Base-by-base conservation (phyloP, 805 yeast genomes). In the Starmerella bombi region DNA sequence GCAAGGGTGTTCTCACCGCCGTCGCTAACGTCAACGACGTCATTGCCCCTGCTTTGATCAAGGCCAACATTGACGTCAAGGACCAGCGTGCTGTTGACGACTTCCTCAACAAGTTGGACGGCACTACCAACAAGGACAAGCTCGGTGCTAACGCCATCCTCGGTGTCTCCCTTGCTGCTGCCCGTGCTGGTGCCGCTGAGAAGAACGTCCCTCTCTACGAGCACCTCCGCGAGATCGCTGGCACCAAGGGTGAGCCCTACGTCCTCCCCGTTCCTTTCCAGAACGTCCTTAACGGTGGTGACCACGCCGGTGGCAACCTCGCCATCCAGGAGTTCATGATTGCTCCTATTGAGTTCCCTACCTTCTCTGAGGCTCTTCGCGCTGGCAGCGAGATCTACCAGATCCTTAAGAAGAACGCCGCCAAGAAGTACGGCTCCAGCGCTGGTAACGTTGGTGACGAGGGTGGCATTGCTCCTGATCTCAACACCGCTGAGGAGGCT, bases 361-460 rank as follows among this genome's bases (percentile, higher is more conserved):
- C 88, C 48, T 91, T 88, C 79, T 63, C 93, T 52, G 97, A 88
- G 71, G 97, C 94, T 58, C 69, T 91, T 67, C 83, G 95, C 75
- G 81, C 83, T 54, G 97, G 97, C 66, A 66, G 94, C 50, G 98
- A 88, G 75, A 95, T 86, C 57, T 88, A 88, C 91, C 97, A 88
- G 78, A 72, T 74, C 71, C 77, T 88, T 68, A 91, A 91, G 75
- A 68, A 86, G 53, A 71, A 81, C 60, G 80, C 97, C 67, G 82
- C 83, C 77, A 79, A 83, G 78, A 74, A 71, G 66, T 91, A 88
- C 80, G 98, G 98, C 64, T 80, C 83, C 63, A 79, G 93, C 50
- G 98, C 98, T 60, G 97, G 95, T 71, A 88, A 88, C 73, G 98
- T 88, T 64, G 98, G 98, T 77, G 98, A 88, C 70, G 98, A 88